A percentile compares a stretch with the other conserved stretches of the same genome.
phyloP scores from a whole-genome alignment of 2,329 filamentous ascomycete species.

The Malbranchea cinnamomea region DNA sequence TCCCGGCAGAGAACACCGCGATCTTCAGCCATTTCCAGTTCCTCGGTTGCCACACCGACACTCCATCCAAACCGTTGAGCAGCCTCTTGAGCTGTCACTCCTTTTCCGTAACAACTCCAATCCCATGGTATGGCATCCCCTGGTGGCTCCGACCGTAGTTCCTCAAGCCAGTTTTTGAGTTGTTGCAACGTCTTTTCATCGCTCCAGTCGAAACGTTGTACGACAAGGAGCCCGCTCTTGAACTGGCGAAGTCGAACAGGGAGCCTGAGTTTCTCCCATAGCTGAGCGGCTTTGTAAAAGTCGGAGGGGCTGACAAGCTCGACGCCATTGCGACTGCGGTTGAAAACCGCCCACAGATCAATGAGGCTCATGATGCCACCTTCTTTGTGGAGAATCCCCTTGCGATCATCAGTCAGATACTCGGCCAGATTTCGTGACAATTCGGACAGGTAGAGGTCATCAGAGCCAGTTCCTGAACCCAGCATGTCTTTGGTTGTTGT shows the following conservation, averaged over 20 bases:
- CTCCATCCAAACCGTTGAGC: slow-evolving; percentile 94
- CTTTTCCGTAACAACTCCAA: slow-evolving; percentile 61
- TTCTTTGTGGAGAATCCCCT: slow-evolving; percentile 60
- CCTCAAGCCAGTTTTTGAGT: slow-evolving; percentile 61
- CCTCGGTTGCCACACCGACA: slow-evolving; percentile 85
- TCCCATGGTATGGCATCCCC: slow-evolving; percentile 57
- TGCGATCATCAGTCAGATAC: slow-evolving; percentile 72
- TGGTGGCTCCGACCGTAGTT: slow-evolving; percentile 52
- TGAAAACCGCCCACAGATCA: slow-evolving; percentile 89
- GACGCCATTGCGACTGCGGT: slow-evolving; percentile 79
- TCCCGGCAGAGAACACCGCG: slow-evolving; percentile 76
- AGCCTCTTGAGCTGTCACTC: slow-evolving; percentile 77
- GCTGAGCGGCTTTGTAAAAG: slow-evolving; percentile 72
- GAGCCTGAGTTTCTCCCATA: slow-evolving; percentile 78
- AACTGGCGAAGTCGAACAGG: slow-evolving; percentile 79
- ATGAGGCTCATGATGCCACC: slow-evolving; percentile 83
- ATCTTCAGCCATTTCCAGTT: slow-evolving; percentile 95
- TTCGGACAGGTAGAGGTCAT: slow-evolving; percentile 80
- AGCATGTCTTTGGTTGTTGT: slow-evolving; percentile 95
- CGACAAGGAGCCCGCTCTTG: slow-evolving; percentile 85
- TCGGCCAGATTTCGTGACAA: slow-evolving; percentile 73
- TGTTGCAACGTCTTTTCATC: slow-evolving; percentile 78
- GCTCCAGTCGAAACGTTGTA: slow-evolving; percentile 73
- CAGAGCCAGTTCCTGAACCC: slow-evolving; percentile 54
- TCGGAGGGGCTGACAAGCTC: slow-evolving; percentile 85